Conservation (phyloP, 495 filamentous ascomycete genomes). For the Lasiosphaeria miniovina region DNA sequence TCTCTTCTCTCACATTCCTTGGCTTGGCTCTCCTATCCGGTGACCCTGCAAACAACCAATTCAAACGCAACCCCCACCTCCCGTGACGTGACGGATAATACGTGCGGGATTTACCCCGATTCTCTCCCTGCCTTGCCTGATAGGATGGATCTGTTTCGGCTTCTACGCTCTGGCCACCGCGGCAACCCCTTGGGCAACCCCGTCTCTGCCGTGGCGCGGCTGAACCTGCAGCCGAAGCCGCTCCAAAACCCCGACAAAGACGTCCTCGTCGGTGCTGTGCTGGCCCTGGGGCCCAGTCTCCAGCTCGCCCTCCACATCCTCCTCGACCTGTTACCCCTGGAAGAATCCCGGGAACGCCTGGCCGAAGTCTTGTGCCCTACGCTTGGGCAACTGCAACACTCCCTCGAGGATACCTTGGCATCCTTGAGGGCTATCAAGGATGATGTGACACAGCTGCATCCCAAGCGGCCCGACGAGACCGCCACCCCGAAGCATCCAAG, state of each 20-base stretch:
- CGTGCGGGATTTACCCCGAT: too few species aligned
- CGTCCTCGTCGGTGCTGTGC: conserved; percentile 27
- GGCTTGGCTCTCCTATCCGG: too few species aligned
- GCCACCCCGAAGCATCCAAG: too few species aligned
- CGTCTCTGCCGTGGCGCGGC: conserved; percentile 24
- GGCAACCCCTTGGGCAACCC: conserved; percentile 23
- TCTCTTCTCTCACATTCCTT: too few species aligned
- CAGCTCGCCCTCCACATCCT: conserved; percentile 28
- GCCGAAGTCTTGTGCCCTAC: conserved; percentile 30
- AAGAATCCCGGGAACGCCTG: conserved; percentile 27
- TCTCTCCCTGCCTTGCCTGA: too few species aligned
- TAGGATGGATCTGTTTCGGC: conserved; percentile 24
- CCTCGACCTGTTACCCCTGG: conserved; percentile 25
- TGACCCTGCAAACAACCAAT: too few species aligned
- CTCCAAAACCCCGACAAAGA: conserved; percentile 28
- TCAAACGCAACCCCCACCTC: too few species aligned
- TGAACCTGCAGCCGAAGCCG: conserved; percentile 20
- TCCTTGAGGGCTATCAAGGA: conserved; percentile 10
- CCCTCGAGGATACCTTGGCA: conserved; percentile 18
- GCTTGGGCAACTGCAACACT: conserved; percentile 24
- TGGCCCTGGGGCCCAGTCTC: conserved; percentile 27
- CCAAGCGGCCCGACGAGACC: too few species aligned
- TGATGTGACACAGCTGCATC: not conserved
- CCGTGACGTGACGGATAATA: too few species aligned
- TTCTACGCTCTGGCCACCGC: conserved; percentile 24